Evolutionary conservation across 2,329 filamentous ascomycete species (phyloP).

Genomic region (Aquanectria penicillioides): DNA sequence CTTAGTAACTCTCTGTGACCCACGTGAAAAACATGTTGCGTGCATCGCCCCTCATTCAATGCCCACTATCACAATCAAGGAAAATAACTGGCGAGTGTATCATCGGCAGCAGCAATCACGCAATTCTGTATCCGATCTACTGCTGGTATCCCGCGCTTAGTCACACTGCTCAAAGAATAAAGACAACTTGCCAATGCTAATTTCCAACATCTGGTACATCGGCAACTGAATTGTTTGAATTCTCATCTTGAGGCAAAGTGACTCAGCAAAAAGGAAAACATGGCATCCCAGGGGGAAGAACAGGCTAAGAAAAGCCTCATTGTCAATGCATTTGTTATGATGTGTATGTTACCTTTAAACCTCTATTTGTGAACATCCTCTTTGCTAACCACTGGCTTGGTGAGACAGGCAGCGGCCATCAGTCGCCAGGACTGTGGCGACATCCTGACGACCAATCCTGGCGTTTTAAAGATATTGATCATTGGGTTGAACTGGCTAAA

Average conservation of each 20-base stretch:
- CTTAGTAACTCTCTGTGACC: not conserved
- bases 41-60: conserved; percentile 19
- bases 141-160: not conserved
- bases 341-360: conserved; percentile 41
- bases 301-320: conserved; percentile 51
- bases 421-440: conserved; percentile 62
- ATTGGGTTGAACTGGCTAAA: conserved; percentile 70
- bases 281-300: conserved; percentile 26
- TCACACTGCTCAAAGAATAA: conserved; percentile 24
- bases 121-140: conserved; percentile 22
- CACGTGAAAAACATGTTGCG: not conserved
- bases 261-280: conserved; percentile 18
- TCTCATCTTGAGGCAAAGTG: not conserved
- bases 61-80: conserved; percentile 8
- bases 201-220: conserved; percentile 1
- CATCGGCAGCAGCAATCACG: conserved; percentile 36
- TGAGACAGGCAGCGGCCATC: conserved; percentile 53
- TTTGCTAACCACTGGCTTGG: conserved; percentile 20
- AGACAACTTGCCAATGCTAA: not conserved
- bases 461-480: conserved; percentile 67
- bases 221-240: conserved; percentile 7
- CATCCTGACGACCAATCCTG: conserved; percentile 72
- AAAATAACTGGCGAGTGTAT: conserved; percentile 16
- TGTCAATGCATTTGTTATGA: conserved; percentile 56
- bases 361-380: not conserved